Evolutionary conservation across 495 filamentous ascomycete species (phyloP), one percentile per base, ranked within the genome.

Genomic region (Aspergillus sclerotioniger): DNA sequence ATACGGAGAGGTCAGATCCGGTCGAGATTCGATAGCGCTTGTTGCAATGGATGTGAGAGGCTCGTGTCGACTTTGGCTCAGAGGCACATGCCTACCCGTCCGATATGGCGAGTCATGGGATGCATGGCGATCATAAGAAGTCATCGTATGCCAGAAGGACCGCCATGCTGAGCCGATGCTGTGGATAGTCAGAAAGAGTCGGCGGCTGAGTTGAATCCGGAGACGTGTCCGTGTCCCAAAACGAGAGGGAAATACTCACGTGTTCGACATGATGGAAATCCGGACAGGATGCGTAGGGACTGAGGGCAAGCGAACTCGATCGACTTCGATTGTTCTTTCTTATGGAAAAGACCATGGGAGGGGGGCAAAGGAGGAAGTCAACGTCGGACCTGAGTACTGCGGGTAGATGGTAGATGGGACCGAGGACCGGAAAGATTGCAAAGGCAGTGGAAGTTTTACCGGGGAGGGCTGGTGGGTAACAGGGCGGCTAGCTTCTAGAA

Each of bases 91-190:
- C 69, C 82, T 83, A 41, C 89, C 89, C 33, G 87, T 88, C 64
- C 90, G 84, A 74, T 95, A 91, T 29, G 94, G 90, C 51, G 91
- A 94, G 73, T 96, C 89, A 74, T 84, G 88, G 60, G 82, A 83
- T 54, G 91, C 89, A 84, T 94, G 88, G 81, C 85, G 80, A 68
- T 89, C 78, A 75, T 83, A 71, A 66, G 80, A 82, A 74, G 91
- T 96, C 91, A 97, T 94, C 53, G 91, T 88, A 81, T 98, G 93
- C 93, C 93, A 97, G 75, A 96, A 91, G 61, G 88, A 89, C 63
- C 84, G 83, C 74, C 89, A 85, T 72, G 82, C 76, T 52, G 78
- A 77, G 54, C 80, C 79, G 60, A 92, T 66, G 58, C 87, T 89
- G 57, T 33, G 28, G 55, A 20, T 20, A 8, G 59, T 54, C n/a